These are phyloP conservation scores for Fusarium algeriense DNA, from an alignment of 2,329 filamentous ascomycete genomes.

Conservation along the genomic window DNA sequence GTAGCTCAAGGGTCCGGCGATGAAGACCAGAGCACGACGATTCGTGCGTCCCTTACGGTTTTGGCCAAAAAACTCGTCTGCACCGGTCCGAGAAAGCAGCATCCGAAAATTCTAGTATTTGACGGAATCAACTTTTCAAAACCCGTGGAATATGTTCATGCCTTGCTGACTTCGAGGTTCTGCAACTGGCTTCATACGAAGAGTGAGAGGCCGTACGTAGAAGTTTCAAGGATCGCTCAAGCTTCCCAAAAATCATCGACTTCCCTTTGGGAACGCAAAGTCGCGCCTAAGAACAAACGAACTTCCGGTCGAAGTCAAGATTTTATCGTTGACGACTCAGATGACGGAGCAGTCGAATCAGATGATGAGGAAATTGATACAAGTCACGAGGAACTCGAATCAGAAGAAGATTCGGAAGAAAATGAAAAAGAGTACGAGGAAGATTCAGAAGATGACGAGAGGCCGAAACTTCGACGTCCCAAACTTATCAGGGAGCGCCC, in stretches of 20 bases:
- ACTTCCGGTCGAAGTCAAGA: background rate
- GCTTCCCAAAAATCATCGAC: background rate
- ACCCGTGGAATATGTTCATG: background rate
- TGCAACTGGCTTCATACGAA: background rate
- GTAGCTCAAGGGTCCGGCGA: background rate
- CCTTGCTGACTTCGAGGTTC: background rate
- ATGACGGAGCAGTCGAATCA: background rate
- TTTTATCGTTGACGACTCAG: background rate
- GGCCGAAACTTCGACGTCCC: background rate
- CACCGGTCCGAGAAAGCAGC: background rate
- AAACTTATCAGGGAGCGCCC: conserved; percentile 1
- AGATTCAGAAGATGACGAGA: background rate
- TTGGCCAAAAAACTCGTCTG: conserved; percentile 12
- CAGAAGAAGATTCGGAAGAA: background rate
- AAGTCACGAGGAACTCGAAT: background rate
- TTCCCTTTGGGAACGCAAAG: background rate
- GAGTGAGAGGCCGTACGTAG: background rate
- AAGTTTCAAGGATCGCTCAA: background rate
- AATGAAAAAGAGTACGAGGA: background rate
- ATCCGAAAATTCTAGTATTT: background rate
- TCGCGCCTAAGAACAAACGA: background rate
- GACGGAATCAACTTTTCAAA: background rate
- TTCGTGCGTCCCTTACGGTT: background rate
- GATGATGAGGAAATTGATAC: background rate
- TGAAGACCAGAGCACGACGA: background rate